Evolutionary conservation across 192 early-diverging fungal species (phyloP).

Genomic region (Bifiguratus adelaidae): DNA sequence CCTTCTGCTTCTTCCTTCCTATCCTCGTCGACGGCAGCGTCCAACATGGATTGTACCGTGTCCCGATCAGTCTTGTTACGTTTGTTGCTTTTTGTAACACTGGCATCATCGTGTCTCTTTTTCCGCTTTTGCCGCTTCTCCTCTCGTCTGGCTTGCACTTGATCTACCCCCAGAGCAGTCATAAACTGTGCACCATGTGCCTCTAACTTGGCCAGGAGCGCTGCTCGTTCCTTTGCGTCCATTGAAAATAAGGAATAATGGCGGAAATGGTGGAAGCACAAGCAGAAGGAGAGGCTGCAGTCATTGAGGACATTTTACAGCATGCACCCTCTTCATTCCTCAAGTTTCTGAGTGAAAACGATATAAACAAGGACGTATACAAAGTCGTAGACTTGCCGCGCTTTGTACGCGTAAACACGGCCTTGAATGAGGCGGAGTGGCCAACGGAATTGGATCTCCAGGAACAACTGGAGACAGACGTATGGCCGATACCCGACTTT

Average conservation of each 20-base stretch:
- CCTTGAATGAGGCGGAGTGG: constrained; percentile 12
- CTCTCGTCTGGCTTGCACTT: background rate
- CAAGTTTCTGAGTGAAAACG: constrained; percentile 56
- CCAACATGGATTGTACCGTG: no score
- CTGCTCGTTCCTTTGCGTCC: background rate
- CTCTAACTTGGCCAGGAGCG: background rate
- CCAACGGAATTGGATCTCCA: constrained; percentile 29
- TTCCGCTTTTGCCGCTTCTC: no score
- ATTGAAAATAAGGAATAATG: no score
- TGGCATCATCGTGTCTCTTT: no score
- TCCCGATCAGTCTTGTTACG: no score
- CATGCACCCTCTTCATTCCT: constrained; percentile 58
- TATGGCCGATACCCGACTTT: constrained; percentile 31
- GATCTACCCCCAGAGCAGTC: background rate
- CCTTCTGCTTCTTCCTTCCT: no score
- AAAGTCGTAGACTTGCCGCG: constrained; percentile 48
- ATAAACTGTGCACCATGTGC: background rate
- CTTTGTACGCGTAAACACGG: constrained; percentile 61
- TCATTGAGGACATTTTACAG: no score
- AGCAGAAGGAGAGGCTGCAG: no score
- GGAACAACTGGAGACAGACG: constrained; percentile 32
- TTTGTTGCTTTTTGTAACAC: no score
- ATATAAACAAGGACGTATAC: constrained; percentile 58
- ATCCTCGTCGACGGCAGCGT: no score
- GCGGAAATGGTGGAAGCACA: no score